Base-by-base conservation (phyloP, 345 rosid species). In the Euclidium syriacum region DNA sequence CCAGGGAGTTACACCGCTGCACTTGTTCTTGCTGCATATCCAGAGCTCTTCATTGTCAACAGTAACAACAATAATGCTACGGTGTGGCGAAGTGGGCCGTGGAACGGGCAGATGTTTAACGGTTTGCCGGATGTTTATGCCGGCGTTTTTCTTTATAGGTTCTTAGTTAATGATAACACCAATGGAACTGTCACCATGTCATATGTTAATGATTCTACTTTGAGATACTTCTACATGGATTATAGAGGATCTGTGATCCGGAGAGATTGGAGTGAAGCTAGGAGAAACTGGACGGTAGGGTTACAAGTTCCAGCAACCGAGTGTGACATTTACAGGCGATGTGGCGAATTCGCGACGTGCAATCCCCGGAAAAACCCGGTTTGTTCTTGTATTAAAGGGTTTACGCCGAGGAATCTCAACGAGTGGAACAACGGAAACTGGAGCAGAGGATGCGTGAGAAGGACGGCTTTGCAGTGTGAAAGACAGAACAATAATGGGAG, bases 351-450 rank as follows among this genome's bases (percentile, higher is more conserved):
- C 46, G 83, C 83, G 9, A 70, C 24, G 2, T 84, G 90, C 20
- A 42, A 77, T 39, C 5, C 64, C 1, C 48, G 54, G 58, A 64
- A 40, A 5, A 53, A 47, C 12, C 73, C 77, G 2, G 42, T 68
- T 18, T 86, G 95, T 58, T 73, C 78, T 33, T 86, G 90, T 57
- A 34, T 80, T 36, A 74, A 4, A 74, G 86, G 95, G 36, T 84
- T 77, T 66, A 61, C 46, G 18, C 88, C 95, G 4, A 79, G 71
- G n/a, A 70, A 56, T 7, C 3, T 11, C 7, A 52, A 40, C 17
- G 83, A 77, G 36, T 82, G 87, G 88, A 58, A 10, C 4, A 63
- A 7, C 12, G 73, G 84, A 26, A 77, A 75, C 47, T 82, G 82
- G 86, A 72, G 23, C 7, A 36, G 79, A 53, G 90, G 95, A 2